Conservation (phyloP, 139 green algal genomes). For the Chlorella sorokiniana region DNA sequence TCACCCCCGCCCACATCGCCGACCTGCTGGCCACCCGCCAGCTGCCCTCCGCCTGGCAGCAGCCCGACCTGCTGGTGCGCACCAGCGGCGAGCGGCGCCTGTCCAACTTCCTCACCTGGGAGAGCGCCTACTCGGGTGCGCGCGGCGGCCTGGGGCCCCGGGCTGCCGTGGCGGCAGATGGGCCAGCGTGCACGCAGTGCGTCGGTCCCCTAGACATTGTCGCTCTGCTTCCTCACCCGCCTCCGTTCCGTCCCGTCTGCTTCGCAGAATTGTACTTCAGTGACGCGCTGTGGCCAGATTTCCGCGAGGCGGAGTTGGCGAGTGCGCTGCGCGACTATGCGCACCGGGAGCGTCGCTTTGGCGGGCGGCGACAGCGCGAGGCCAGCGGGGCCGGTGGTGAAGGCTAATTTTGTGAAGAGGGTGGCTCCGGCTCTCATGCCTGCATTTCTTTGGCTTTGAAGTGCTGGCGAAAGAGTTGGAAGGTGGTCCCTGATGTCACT, state of each 20-base stretch:
- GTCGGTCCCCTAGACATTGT: neutral
- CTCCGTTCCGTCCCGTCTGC: neutral
- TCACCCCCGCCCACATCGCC: constrained; percentile 22
- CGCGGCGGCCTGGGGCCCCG: neutral
- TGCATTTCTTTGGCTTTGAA: too few relatives aligned
- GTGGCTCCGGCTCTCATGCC: too few relatives aligned
- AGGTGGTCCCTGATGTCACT: too few relatives aligned
- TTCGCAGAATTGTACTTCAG: constrained; percentile 66
- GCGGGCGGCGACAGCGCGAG: constrained; percentile 3
- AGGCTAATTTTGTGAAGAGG: too few relatives aligned
- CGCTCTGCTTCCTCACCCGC: neutral
- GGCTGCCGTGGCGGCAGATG: too few relatives aligned
- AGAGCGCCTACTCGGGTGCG: constrained; percentile 65
- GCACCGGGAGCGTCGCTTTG: constrained; percentile 57
- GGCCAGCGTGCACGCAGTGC: too few relatives aligned
- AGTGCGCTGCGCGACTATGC: constrained; percentile 54
- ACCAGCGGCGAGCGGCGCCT: constrained; percentile 73
- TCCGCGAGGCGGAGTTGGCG: constrained; percentile 50
- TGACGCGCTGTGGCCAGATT: constrained; percentile 70
- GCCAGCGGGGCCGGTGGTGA: neutral
- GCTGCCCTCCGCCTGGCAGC: constrained; percentile 18
- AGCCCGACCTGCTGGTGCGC: constrained; percentile 73
- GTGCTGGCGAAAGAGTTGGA: too few relatives aligned
- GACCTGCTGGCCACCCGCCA: constrained; percentile 21
- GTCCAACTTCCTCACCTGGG: constrained; percentile 76